Percentiles rank a stretch among this genome's conserved stretches.
Conservation (phyloP, 768 basidiomycete genomes). For the Lactarius tabidus region DNA sequence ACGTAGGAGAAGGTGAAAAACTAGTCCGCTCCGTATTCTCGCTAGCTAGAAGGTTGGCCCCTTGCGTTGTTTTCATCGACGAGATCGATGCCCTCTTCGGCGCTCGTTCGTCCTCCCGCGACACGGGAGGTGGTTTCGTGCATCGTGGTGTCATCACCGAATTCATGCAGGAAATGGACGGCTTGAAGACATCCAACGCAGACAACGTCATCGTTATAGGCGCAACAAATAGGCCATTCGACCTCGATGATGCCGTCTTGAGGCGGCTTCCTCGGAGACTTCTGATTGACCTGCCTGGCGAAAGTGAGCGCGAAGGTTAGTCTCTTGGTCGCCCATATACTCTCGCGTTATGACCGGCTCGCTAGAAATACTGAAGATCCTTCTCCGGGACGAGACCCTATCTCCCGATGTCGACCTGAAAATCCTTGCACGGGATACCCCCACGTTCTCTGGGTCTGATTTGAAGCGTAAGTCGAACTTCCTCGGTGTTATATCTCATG, state of each 20-base stretch:
- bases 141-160: slow-evolving; percentile 88
- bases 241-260: slow-evolving; percentile 87
- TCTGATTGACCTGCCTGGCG: slow-evolving; percentile 84
- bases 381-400: slow-evolving; percentile 76
- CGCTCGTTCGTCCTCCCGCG: slow-evolving; percentile 71
- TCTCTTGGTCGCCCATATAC: not conserved
- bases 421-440: slow-evolving; percentile 64
- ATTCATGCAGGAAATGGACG: slow-evolving; percentile 98
- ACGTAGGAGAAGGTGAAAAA: slow-evolving; percentile 87
- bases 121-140: slow-evolving; percentile 74
- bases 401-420: slow-evolving; percentile 59
- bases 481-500: not conserved
- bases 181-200: slow-evolving; percentile 73
- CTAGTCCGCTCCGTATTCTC: slow-evolving; percentile 86
- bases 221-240: slow-evolving; percentile 89
- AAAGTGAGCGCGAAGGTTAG: slow-evolving; percentile 79
- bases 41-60: slow-evolving; percentile 78
- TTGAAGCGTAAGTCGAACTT: slow-evolving; percentile 68
- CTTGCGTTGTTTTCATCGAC: slow-evolving; percentile 92
- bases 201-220: slow-evolving; percentile 88
- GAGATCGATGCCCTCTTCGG: slow-evolving; percentile 93
- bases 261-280: slow-evolving; percentile 83
- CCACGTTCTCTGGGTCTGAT: slow-evolving; percentile 91
- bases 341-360: slow-evolving; percentile 2
- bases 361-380: slow-evolving; percentile 81